A percentile compares a stretch with the other conserved stretches of the same genome.
Evolutionary conservation across 202 grass and related monocot species (phyloP).

Genomic region (Carex arenaria): DNA sequence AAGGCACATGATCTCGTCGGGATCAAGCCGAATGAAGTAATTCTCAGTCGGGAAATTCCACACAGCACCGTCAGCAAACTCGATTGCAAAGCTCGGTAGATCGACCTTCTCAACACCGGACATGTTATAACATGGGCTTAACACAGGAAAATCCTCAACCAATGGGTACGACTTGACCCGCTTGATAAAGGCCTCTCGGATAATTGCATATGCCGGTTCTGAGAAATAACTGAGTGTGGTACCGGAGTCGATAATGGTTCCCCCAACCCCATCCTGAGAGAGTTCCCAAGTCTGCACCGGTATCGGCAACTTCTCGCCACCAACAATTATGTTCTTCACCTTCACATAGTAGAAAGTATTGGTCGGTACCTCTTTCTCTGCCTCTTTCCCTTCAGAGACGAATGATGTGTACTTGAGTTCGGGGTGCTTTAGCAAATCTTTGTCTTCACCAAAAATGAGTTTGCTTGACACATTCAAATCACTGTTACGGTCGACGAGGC

Average conservation of each 20-base stretch:
- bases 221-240: conserved; percentile 94
- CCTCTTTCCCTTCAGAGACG: not conserved
- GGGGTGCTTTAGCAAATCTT: conserved; percentile 30
- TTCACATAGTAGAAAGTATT: conserved; percentile 95
- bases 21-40: conserved; percentile 81
- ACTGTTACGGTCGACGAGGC: conserved; percentile 93
- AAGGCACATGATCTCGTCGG: conserved; percentile 68
- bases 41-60: conserved; percentile 88
- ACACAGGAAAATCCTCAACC: conserved; percentile 52
- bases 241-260: conserved; percentile 88
- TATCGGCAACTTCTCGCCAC: conserved; percentile 43
- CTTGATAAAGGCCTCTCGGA: conserved; percentile 56
- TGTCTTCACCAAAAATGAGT: conserved; percentile 71
- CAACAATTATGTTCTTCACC: conserved; percentile 51
- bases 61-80: conserved; percentile 62
- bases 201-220: conserved; percentile 54
- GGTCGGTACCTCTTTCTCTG: not conserved
- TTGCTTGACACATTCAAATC: conserved; percentile 59
- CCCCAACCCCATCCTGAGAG: conserved; percentile 48
- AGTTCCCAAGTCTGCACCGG: conserved; percentile 29
- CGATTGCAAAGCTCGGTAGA: conserved; percentile 61
- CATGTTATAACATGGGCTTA: conserved; percentile 87
- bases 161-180: conserved; percentile 44
- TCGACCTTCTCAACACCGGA: conserved; percentile 47
- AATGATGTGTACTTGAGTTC: conserved; percentile 83